Percentiles rank a stretch among this genome's conserved stretches.
phyloP scores from a whole-genome alignment of 352 stramenopile species.

The Proteromonas lacertae region DNA sequence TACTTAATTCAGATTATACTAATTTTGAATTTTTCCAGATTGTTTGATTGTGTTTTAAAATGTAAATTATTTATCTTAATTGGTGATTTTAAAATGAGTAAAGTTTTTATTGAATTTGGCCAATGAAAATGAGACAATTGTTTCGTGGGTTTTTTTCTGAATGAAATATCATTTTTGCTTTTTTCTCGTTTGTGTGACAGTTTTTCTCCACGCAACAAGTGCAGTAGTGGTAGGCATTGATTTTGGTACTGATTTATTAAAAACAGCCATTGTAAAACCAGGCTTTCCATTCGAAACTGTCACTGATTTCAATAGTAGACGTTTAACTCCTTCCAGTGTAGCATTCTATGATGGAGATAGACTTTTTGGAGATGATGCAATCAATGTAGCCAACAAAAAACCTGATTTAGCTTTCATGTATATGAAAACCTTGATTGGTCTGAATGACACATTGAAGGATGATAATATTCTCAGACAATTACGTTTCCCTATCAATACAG shows the following conservation, averaged over 20 bases:
- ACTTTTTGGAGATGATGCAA: slow-evolving; percentile 70
- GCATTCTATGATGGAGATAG: slow-evolving; percentile 51
- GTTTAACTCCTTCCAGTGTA: slow-evolving; percentile 75
- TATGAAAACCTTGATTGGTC: slow-evolving; percentile 50
- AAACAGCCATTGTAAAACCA: slow-evolving; percentile 46
- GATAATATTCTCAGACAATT: slow-evolving; percentile 20
- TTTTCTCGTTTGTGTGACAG: too few relatives aligned
- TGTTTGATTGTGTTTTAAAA: too few relatives aligned
- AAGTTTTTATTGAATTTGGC: too few relatives aligned
- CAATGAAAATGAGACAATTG: too few relatives aligned
- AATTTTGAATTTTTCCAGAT: too few relatives aligned
- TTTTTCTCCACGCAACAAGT: too few relatives aligned
- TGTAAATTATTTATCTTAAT: too few relatives aligned
- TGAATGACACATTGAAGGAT: slow-evolving; percentile 30
- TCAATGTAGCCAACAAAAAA: slow-evolving; percentile 45
- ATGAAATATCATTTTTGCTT: too few relatives aligned
- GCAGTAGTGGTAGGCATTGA: slow-evolving; percentile 64
- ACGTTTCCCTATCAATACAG: slow-evolving; percentile 25
- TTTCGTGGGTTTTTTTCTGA: too few relatives aligned
- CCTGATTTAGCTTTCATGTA: slow-evolving; percentile 45
- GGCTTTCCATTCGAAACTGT: slow-evolving; percentile 17
- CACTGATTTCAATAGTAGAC: slow-evolving; percentile 83
- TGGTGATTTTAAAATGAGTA: too few relatives aligned
- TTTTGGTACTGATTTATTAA: slow-evolving; percentile 69
- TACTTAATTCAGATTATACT: too few relatives aligned